A percentile compares a stretch with the other conserved stretches of the same genome.
Evolutionary conservation across 306 rosid genomes (phyloP).

Genomic region (Purshia tridentata): DNA sequence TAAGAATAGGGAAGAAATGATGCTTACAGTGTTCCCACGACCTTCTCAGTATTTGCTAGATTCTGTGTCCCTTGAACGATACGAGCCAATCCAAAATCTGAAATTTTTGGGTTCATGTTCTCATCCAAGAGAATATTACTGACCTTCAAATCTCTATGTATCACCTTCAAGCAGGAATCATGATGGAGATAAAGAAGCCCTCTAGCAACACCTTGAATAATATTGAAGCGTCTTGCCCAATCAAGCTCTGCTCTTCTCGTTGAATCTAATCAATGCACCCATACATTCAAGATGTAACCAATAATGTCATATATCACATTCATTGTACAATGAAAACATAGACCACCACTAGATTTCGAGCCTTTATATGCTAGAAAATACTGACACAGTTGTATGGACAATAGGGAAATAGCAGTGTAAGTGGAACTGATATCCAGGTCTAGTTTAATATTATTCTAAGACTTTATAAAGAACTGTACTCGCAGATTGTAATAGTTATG

Average conservation of each 20-base stretch:
- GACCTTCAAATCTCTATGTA: conserved; percentile 33
- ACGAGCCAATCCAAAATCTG: conserved; percentile 40
- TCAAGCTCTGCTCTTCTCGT: conserved; percentile 4
- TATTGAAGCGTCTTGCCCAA: conserved; percentile 24
- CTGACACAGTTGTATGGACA: neutral
- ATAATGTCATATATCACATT: neutral
- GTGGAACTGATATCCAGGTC: neutral
- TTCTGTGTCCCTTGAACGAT: conserved; percentile 2
- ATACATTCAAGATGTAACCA: neutral
- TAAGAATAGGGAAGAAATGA: no score
- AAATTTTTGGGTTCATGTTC: conserved; percentile 39
- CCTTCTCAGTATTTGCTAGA: conserved; percentile 21
- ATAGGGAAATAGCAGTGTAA: neutral
- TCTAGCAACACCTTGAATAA: conserved; percentile 30
- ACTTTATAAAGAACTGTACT: neutral
- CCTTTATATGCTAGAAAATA: neutral
- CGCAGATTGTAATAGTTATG: no score
- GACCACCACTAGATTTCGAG: neutral
- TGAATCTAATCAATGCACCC: conserved; percentile 9
- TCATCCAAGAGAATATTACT: conserved; percentile 34
- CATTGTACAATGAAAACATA: neutral
- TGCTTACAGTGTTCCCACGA: conserved; percentile 42
- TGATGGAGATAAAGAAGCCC: conserved; percentile 33
- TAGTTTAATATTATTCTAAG: neutral
- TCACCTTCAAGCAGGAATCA: conserved; percentile 23